These are phyloP conservation scores for Mycena olivaceomarginata DNA, from an alignment of 768 basidiomycete genomes.

Conservation along the genomic window DNA sequence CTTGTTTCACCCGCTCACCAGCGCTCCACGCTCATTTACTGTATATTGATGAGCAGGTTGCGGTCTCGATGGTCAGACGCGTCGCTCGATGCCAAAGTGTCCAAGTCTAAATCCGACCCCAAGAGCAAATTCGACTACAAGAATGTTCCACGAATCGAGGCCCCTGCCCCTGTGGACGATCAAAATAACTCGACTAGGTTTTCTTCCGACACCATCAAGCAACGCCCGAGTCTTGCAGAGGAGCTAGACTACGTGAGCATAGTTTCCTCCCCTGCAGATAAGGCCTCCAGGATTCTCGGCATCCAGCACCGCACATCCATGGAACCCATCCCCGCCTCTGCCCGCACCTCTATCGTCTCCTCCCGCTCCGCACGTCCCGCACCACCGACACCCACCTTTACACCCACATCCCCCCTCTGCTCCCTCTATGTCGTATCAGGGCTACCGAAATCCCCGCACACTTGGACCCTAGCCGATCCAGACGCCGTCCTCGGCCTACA, in stretches of 20 bases:
- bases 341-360: conserved; percentile 86
- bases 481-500: conserved; percentile 89
- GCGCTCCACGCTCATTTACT: conserved; percentile 1
- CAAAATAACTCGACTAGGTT: conserved; percentile 33
- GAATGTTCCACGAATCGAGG: conserved; percentile 46
- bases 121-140: background rate
- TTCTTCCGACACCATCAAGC: conserved; percentile 56
- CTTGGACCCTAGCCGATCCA: conserved; percentile 92
- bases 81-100: background rate
- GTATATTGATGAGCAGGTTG: background rate
- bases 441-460: conserved; percentile 91
- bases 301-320: conserved; percentile 84
- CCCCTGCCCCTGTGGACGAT: background rate
- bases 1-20: conserved; percentile 9
- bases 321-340: conserved; percentile 89
- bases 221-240: conserved; percentile 72
- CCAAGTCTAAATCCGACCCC: conserved; percentile 12
- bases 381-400: conserved; percentile 75
- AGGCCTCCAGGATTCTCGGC: conserved; percentile 87
- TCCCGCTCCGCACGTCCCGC: conserved; percentile 79
- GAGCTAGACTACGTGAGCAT: conserved; percentile 86
- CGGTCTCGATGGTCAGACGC: conserved; percentile 34
- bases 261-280: conserved; percentile 67
- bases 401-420: conserved; percentile 84
- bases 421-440: conserved; percentile 93